These are phyloP conservation scores for Amauroascus verrucosus DNA, from an alignment of 2,329 filamentous ascomycete species.

Conservation along the genomic window DNA sequence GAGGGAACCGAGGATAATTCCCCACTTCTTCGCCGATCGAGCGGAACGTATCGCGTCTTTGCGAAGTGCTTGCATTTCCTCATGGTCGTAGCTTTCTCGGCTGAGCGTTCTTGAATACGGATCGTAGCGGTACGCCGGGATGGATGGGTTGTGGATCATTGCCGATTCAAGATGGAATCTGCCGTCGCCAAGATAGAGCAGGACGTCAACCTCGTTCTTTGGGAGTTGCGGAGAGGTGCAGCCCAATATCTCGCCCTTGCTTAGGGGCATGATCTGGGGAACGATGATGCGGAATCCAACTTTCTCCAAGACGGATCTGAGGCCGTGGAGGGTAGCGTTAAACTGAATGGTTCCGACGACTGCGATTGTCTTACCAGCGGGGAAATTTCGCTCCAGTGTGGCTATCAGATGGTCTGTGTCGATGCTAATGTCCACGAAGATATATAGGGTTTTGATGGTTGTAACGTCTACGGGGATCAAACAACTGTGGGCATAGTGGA, in stretches of 20 bases:
- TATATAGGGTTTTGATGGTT: slow-evolving; percentile 92
- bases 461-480: slow-evolving; percentile 94
- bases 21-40: slow-evolving; percentile 75
- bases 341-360: slow-evolving; percentile 97
- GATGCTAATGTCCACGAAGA: slow-evolving; percentile 96
- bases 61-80: slow-evolving; percentile 76
- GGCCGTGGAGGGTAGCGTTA: slow-evolving; percentile 88
- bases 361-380: slow-evolving; percentile 73
- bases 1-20: slow-evolving; percentile 82
- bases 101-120: slow-evolving; percentile 89
- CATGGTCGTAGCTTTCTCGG: slow-evolving; percentile 81
- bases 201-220: slow-evolving; percentile 55
- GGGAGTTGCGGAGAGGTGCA: slow-evolving; percentile 78
- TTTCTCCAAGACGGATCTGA: slow-evolving; percentile 64
- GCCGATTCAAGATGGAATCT: slow-evolving; percentile 94
- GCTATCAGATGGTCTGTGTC: slow-evolving; percentile 79
- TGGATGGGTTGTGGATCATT: slow-evolving; percentile 93
- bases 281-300: slow-evolving; percentile 79
- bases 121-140: slow-evolving; percentile 92
- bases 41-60: slow-evolving; percentile 66
- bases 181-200: slow-evolving; percentile 84
- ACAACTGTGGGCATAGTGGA: slow-evolving; percentile 96
- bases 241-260: slow-evolving; percentile 92
- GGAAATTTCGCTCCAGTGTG: slow-evolving; percentile 80
- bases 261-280: slow-evolving; percentile 84